Conservation (phyloP, 2,329 filamentous ascomycete species). For the Pseudocercospora crystallina region DNA sequence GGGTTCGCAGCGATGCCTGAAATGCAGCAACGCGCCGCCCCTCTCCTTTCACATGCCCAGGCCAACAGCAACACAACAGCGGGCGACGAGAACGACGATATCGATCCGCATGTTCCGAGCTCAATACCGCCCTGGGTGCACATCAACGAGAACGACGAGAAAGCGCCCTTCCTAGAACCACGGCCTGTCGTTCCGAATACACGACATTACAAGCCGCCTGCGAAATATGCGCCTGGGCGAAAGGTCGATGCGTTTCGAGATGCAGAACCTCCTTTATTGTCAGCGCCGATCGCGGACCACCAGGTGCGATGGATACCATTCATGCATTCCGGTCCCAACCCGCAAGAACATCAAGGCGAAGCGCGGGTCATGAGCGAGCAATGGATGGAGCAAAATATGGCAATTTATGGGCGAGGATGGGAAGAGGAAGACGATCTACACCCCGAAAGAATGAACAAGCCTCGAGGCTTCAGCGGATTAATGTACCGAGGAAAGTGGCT, state of each 20-base stretch:
- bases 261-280: constrained; percentile 36
- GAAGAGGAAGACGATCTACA: constrained; percentile 52
- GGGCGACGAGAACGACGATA: constrained; percentile 8
- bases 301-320: constrained; percentile 38
- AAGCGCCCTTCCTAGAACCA: constrained; percentile 24
- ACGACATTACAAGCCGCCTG: constrained; percentile 29
- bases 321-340: constrained; percentile 38
- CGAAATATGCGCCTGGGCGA: constrained; percentile 35
- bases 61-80: constrained; percentile 1
- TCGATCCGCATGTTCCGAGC: constrained; percentile 28
- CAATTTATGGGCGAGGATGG: constrained; percentile 52
- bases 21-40: constrained; percentile 25
- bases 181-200: constrained; percentile 26
- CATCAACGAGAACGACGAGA: constrained; percentile 33
- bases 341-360: constrained; percentile 30
- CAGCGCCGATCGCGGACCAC: constrained; percentile 34
- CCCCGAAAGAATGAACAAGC: constrained; percentile 29
- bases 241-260: constrained; percentile 38
- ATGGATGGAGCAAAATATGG: constrained; percentile 52
- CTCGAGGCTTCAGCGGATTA: constrained; percentile 44
- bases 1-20: constrained; percentile 19
- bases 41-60: constrained; percentile 2
- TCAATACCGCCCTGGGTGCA: constrained; percentile 40
- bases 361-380: constrained; percentile 41
- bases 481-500: constrained; percentile 41